Percentiles rank a stretch among this genome's conserved stretches.
Evolutionary conservation across 176 grass and related monocot genomes (phyloP).

Genomic region (Coix lacrymajobi): DNA sequence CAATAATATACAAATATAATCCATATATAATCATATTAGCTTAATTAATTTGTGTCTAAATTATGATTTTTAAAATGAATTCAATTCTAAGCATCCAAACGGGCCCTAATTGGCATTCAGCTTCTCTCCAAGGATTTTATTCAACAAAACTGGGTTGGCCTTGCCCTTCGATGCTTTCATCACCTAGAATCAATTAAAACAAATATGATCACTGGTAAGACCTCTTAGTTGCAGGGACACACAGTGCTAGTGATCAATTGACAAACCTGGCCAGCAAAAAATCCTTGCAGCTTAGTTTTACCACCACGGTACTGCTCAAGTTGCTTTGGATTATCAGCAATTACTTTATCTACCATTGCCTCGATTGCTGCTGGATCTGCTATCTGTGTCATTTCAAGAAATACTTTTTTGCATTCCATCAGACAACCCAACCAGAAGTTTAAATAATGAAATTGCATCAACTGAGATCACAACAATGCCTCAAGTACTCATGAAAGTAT

Average conservation of each 20-base stretch:
- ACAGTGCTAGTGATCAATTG: neutral
- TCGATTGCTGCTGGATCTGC: constrained; percentile 71
- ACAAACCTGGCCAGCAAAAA: constrained; percentile 79
- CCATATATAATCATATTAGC: too few relatives aligned
- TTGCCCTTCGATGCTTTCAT: constrained; percentile 98
- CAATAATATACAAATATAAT: too few relatives aligned
- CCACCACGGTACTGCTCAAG: constrained; percentile 73
- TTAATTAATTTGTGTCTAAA: too few relatives aligned
- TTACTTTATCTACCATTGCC: constrained; percentile 67
- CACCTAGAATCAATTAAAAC: constrained; percentile 45
- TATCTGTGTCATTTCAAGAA: constrained; percentile 45
- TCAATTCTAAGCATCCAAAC: too few relatives aligned
- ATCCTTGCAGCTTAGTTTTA: constrained; percentile 80
- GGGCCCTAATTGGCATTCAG: constrained; percentile 39
- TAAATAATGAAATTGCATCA: neutral
- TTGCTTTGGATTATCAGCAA: constrained; percentile 75
- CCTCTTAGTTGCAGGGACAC: neutral
- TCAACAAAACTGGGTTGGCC: constrained; percentile 73
- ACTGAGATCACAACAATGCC: neutral
- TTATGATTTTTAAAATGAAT: too few relatives aligned
- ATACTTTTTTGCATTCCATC: neutral
- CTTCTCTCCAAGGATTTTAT: constrained; percentile 68
- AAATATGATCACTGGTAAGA: neutral
- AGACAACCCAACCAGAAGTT: neutral
- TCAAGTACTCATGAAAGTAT: neutral